phyloP scores from a whole-genome alignment of 495 filamentous ascomycete species.

The Barbatosphaeria neglecta region DNA sequence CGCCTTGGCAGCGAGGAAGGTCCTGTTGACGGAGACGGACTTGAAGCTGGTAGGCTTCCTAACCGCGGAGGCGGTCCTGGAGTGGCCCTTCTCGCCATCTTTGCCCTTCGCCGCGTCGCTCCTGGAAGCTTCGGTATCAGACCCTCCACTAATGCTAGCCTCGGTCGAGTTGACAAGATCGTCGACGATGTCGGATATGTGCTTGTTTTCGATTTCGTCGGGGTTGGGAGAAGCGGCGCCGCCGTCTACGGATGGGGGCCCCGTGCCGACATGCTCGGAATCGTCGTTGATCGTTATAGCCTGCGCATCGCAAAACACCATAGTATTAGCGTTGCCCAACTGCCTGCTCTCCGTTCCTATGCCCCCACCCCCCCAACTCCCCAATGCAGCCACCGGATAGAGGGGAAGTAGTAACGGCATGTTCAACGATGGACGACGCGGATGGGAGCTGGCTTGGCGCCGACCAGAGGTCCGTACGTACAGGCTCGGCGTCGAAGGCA shows the following conservation, averaged over 20 bases:
- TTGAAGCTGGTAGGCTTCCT: constrained; percentile 89
- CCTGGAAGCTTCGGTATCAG: constrained; percentile 55
- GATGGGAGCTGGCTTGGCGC: too few species aligned
- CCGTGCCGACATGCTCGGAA: constrained; percentile 31
- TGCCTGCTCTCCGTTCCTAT: too few species aligned
- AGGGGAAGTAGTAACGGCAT: too few species aligned
- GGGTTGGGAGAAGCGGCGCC: constrained; percentile 12
- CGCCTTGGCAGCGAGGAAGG: constrained; percentile 52
- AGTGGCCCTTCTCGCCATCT: constrained; percentile 46
- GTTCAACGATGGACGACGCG: too few species aligned
- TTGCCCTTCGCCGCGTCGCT: constrained; percentile 36
- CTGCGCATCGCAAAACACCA: constrained; percentile 13
- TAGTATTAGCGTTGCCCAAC: too few species aligned
- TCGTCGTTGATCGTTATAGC: constrained; percentile 18
- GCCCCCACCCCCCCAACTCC: too few species aligned
- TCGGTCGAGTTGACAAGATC: constrained; percentile 40
- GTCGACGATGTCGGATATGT: constrained; percentile 38
- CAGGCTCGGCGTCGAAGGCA: constrained; percentile 33
- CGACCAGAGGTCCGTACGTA: too few species aligned
- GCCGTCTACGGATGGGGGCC: constrained; percentile 32
- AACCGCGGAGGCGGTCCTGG: constrained; percentile 52
- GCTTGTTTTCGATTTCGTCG: constrained; percentile 38
- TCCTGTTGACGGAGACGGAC: constrained; percentile 87
- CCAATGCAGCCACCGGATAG: too few species aligned
- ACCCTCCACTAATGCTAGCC: constrained; percentile 51